A percentile compares a stretch with the other conserved stretches of the same genome.
Conservation (phyloP, 2,329 filamentous ascomycete species). For the Trichoderma aggressivum region DNA sequence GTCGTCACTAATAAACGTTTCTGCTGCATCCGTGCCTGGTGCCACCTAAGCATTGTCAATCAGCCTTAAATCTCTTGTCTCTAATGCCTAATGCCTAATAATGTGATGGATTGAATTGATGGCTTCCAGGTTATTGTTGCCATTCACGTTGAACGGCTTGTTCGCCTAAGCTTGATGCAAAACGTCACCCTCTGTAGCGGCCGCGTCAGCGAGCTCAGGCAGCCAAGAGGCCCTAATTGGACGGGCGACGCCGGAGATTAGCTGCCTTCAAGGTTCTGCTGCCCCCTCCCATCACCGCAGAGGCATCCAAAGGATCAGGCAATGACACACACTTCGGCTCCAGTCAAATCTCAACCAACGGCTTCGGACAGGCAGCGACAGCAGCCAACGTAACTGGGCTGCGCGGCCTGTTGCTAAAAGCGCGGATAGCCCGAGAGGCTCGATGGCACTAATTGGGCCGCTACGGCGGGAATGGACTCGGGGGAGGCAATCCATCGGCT, state of each 20-base stretch:
- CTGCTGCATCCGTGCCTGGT: neutral
- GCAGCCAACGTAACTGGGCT: slow-evolving; percentile 8
- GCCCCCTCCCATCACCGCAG: neutral
- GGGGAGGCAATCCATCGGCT: neutral
- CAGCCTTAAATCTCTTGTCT: neutral
- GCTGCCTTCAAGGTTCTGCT: neutral
- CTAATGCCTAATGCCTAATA: neutral
- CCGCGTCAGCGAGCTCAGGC: slow-evolving; percentile 5
- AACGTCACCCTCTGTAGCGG: slow-evolving; percentile 6
- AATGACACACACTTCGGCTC: neutral
- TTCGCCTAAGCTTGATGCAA: neutral
- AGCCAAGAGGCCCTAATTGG: neutral
- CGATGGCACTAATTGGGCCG: neutral
- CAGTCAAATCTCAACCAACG: neutral
- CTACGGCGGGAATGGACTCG: neutral
- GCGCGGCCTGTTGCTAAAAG: neutral
- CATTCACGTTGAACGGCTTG: neutral
- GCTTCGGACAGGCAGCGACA: neutral
- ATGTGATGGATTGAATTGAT: neutral
- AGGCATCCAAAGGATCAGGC: neutral
- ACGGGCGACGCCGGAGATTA: neutral
- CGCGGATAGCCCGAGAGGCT: neutral
- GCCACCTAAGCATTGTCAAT: neutral
- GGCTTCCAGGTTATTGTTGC: neutral
- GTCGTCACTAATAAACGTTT: neutral